Conservation (phyloP, 495 filamentous ascomycete genomes). For the Aspergillus nanangensis region DNA sequence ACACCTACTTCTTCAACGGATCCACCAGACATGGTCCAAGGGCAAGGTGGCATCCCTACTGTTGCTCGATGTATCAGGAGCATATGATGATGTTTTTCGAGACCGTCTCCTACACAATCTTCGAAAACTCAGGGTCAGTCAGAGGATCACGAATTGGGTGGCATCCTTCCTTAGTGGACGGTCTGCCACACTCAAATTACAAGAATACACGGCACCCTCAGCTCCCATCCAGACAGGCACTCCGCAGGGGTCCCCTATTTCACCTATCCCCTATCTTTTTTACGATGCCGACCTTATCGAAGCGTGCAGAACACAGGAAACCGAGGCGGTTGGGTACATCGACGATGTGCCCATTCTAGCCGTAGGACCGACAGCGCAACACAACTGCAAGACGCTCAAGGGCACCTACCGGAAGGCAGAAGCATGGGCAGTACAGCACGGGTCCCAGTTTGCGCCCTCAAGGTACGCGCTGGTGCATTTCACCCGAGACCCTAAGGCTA, state of each 20-base stretch:
- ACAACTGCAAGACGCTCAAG: not conserved
- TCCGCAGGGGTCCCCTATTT: not conserved
- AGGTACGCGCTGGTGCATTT: not conserved
- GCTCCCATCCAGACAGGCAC: not conserved
- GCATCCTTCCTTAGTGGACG: no score
- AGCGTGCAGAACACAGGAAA: not conserved
- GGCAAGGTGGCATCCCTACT: no score
- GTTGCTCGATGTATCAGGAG: no score
- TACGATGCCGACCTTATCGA: not conserved
- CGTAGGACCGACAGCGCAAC: not conserved
- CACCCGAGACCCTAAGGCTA: not conserved
- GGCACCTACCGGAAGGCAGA: not conserved
- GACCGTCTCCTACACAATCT: no score
- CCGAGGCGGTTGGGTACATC: not conserved
- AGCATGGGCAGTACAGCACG: not conserved
- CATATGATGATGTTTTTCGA: no score
- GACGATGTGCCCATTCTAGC: not conserved
- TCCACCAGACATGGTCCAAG: no score
- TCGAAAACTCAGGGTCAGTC: no score
- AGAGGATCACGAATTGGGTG: no score
- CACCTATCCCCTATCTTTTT: not conserved
- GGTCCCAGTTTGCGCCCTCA: not conserved
- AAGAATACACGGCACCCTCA: no score
- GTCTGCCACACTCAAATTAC: no score
- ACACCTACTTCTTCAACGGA: no score